Evolutionary conservation across 1,139 yeast genomes (phyloP).

Genomic region (Candida freyschussii): DNA sequence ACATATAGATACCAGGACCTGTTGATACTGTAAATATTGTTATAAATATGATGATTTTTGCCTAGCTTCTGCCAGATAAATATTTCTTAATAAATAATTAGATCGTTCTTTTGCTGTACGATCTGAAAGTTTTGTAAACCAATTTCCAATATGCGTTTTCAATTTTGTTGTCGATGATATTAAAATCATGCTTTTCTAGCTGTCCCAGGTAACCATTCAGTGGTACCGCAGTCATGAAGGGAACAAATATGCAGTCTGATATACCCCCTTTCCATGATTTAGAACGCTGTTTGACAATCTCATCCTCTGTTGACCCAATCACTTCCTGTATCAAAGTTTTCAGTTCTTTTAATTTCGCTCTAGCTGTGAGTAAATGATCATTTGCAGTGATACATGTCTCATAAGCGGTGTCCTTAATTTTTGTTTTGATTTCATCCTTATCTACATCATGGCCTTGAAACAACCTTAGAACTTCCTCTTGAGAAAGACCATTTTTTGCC

Average conservation of each 20-base stretch:
- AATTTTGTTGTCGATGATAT: constrained; percentile 46
- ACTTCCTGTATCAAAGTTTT: constrained; percentile 30
- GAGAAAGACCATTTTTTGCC: constrained; percentile 52
- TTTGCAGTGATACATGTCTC: constrained; percentile 74
- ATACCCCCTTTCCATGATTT: constrained; percentile 41
- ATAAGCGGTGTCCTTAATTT: constrained; percentile 56
- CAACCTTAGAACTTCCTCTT: constrained; percentile 53
- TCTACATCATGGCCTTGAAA: constrained; percentile 39
- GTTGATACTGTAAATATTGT: too few species aligned
- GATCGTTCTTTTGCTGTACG: constrained; percentile 42
- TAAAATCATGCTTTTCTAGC: constrained; percentile 62
- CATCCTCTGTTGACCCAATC: constrained; percentile 28
- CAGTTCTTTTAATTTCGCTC: constrained; percentile 43
- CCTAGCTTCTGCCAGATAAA: too few species aligned
- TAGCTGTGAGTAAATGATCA: constrained; percentile 72
- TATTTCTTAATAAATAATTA: constrained; percentile 15
- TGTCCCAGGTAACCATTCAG: constrained; percentile 55
- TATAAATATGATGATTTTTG: constrained; percentile 1
- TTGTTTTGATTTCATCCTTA: constrained; percentile 31
- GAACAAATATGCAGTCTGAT: constrained; percentile 66
- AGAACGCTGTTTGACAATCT: constrained; percentile 32
- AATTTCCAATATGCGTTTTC: constrained; percentile 64
- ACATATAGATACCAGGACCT: too few species aligned
- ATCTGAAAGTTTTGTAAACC: constrained; percentile 60
- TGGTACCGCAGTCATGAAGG: constrained; percentile 66